phyloP scores from a whole-genome alignment of 108 stramenopile genomes.

The Aurantiochytrium sp. region DNA sequence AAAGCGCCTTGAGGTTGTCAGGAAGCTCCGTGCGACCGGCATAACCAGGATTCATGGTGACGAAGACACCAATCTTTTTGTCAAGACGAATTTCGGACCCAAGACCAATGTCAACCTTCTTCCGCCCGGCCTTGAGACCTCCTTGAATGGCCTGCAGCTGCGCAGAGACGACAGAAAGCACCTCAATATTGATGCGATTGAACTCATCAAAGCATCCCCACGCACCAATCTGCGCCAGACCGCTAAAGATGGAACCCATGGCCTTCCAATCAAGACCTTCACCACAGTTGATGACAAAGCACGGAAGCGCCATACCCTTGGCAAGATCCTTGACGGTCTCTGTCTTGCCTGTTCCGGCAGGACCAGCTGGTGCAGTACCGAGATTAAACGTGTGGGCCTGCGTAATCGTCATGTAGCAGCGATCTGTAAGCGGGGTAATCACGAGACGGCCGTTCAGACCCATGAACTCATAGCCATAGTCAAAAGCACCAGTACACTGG shows the following conservation, averaged over 20 bases:
- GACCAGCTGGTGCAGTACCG: constrained; percentile 61
- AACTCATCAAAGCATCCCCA: constrained; percentile 75
- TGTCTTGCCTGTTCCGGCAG: constrained; percentile 65
- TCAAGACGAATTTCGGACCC: constrained; percentile 51
- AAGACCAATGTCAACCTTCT: constrained; percentile 55
- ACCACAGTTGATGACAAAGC: constrained; percentile 65
- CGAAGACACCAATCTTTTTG: constrained; percentile 61
- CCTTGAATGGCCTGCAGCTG: constrained; percentile 63
- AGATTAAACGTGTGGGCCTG: constrained; percentile 66
- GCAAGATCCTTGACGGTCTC: constrained; percentile 66
- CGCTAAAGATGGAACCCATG: constrained; percentile 40
- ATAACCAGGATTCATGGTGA: constrained; percentile 69
- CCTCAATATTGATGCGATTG: constrained; percentile 71
- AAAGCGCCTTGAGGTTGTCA: constrained; percentile 65
- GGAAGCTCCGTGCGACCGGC: constrained; percentile 67
- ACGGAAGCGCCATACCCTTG: constrained; percentile 58
- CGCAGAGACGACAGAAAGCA: constrained; percentile 59
- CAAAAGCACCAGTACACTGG: constrained; percentile 62
- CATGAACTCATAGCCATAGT: constrained; percentile 68
- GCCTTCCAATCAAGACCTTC: constrained; percentile 67
- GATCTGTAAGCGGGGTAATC: constrained; percentile 65
- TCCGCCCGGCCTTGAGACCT: constrained; percentile 47
- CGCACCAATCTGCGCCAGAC: constrained; percentile 56
- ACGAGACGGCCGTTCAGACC: constrained; percentile 61
- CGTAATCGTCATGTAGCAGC: constrained; percentile 67